Conservation (phyloP, 1,139 yeast genomes). For the Taphrina flavorubra region DNA sequence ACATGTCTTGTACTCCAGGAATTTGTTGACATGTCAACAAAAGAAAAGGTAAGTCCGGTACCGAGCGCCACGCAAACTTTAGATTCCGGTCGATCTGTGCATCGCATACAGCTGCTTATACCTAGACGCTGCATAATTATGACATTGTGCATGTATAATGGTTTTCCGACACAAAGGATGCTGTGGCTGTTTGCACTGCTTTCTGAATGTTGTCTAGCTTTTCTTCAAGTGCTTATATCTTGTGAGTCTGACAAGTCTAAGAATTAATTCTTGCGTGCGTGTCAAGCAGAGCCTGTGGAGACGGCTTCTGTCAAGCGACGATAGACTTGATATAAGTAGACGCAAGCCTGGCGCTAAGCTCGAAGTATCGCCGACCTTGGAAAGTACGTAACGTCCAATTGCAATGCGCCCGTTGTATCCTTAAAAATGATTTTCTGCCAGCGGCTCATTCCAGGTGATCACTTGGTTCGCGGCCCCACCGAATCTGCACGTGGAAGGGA, state of each 20-base stretch:
- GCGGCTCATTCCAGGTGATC: constrained; percentile 12
- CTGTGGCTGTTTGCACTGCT: not conserved
- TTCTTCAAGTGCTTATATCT: no score
- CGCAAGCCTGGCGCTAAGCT: not conserved
- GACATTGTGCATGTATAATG: not conserved
- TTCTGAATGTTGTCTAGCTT: no score
- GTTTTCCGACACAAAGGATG: not conserved
- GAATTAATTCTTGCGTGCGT: no score
- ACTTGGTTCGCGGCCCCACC: constrained; percentile 2
- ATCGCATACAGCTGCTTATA: not conserved
- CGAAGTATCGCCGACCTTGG: no score
- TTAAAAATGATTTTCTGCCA: not conserved
- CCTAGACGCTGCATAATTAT: no score
- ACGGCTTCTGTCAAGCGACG: no score
- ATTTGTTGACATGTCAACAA: not conserved
- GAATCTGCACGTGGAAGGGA: not conserved
- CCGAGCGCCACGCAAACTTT: constrained; percentile 12
- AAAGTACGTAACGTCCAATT: no score
- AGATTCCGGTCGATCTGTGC: constrained; percentile 10
- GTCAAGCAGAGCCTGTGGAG: no score
- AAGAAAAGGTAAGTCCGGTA: not conserved
- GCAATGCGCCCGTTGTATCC: not conserved
- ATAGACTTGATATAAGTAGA: not conserved
- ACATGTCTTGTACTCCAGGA: not conserved
- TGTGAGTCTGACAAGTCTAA: no score